Base-by-base conservation (phyloP, 2,329 filamentous ascomycete species). In the Sclerotinia minor region DNA sequence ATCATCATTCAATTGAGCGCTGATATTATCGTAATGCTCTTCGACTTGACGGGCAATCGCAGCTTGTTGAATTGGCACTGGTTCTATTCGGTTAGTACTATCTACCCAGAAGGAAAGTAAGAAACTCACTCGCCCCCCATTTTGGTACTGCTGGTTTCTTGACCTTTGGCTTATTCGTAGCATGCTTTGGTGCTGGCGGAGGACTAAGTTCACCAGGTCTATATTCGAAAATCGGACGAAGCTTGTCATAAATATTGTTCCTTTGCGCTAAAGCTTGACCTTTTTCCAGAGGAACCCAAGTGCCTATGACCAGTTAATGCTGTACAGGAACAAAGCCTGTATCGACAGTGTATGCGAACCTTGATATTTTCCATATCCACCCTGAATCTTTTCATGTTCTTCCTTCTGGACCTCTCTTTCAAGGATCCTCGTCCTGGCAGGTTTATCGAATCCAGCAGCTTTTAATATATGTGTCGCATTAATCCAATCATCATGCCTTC, bases 381-480 rank as follows among this genome's bases (percentile, higher is more conserved):
- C 95, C 78, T 99, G 95, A 7, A 99, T 94, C 81, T 99, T 99
- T 81, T 98, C 95, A 77, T 99, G 95, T 6, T 91, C 85, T 54
- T 96, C 94, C 79, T 97, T 97, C 76, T 99, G 95, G 9, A 99
- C 94, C 77, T 99, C 95, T 72, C 95, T 87, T 81, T 99, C 95
- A 6, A 99, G 85, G 68, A 99, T 98, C 71, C 95, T 87, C 52
- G 95, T 99, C 77, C 95, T 86, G 17, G 94, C 92, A 3, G 95
- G 95, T 80, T 99, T 99, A 80, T 99, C 95, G 77, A 97, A 97
- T 67, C 94, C 94, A 71, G 95, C 95, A 52, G 96, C 92, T 78
- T 99, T 99, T 60, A 99, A 83, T 69, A 99, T 98, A 77, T 99
- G 95, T 65, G 95, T 99, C n/a, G 95, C 95, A 83, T 99, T 99